Evolutionary conservation across 73 alveolate genomes (phyloP).

Genomic region (Uronychia binucleata): DNA sequence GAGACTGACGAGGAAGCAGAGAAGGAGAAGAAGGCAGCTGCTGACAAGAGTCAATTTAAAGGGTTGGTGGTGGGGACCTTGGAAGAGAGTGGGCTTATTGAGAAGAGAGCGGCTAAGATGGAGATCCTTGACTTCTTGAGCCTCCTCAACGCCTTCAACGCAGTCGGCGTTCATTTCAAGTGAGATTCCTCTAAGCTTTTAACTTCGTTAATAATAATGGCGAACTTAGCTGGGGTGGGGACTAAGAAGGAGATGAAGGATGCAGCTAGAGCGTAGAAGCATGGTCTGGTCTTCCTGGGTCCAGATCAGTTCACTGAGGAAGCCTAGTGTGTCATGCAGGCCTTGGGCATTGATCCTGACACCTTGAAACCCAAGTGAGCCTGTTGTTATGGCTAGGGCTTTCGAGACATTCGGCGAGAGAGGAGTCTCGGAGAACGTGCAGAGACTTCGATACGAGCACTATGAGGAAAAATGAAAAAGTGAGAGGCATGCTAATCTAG

Average conservation of each 20-base stretch:
- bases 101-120: constrained; percentile 94
- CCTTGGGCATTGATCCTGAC: not conserved
- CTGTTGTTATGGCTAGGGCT: not conserved
- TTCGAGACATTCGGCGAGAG: not conserved
- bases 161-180: constrained; percentile 88
- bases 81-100: constrained; percentile 72
- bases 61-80: constrained; percentile 71
- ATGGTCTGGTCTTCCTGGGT: not conserved
- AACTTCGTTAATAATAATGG: no score
- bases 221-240: no score
- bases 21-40: constrained; percentile 61
- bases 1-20: constrained; percentile 38
- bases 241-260: no score
- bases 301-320: not conserved
- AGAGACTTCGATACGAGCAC: not conserved
- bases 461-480: not conserved
- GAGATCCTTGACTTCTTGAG: constrained; percentile 84
- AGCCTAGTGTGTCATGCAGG: not conserved
- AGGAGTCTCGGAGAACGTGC: not conserved
- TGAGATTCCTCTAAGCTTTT: no score
- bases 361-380: not conserved
- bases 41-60: constrained; percentile 65
- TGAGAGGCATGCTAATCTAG: not conserved
- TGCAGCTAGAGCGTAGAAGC: no score
- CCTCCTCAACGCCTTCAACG: constrained; percentile 81